Evolutionary conservation across 306 rosid species (phyloP).

Genomic region (Erythrophleum fordii): DNA sequence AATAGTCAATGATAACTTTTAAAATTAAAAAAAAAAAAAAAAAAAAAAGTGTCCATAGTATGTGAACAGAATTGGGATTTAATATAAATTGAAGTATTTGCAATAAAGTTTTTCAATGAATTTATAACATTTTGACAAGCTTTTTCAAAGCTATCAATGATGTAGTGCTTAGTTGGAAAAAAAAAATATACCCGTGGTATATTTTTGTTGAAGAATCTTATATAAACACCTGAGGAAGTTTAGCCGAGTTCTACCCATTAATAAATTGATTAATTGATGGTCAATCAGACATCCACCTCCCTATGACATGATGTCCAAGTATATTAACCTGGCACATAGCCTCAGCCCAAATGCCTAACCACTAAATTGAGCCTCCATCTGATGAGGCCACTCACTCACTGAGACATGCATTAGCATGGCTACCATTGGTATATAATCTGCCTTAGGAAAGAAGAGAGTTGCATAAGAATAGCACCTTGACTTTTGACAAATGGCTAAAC

Average conservation of each 20-base stretch:
- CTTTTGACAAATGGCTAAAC: slow-evolving; percentile 8
- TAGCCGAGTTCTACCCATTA: background rate
- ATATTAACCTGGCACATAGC: background rate
- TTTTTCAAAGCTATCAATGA: background rate
- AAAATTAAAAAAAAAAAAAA: too few species aligned
- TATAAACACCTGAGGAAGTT: background rate
- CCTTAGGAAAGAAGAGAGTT: background rate
- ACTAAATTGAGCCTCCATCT: background rate
- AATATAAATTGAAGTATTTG: background rate
- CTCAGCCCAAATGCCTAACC: background rate
- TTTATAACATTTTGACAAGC: background rate
- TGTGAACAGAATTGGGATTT: background rate
- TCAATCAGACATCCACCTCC: background rate
- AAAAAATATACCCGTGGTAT: background rate
- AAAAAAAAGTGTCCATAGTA: background rate
- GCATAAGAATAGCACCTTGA: background rate
- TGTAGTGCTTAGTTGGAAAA: background rate
- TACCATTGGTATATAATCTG: background rate
- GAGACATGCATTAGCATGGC: background rate
- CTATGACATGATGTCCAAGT: background rate
- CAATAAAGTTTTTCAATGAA: background rate
- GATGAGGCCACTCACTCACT: background rate
- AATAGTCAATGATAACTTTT: background rate
- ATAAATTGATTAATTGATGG: background rate
- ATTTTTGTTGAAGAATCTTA: background rate